Evolutionary conservation across 768 basidiomycete genomes (phyloP), one percentile per base, ranked within the genome.

Genomic region (Tylopilus intermedius): DNA sequence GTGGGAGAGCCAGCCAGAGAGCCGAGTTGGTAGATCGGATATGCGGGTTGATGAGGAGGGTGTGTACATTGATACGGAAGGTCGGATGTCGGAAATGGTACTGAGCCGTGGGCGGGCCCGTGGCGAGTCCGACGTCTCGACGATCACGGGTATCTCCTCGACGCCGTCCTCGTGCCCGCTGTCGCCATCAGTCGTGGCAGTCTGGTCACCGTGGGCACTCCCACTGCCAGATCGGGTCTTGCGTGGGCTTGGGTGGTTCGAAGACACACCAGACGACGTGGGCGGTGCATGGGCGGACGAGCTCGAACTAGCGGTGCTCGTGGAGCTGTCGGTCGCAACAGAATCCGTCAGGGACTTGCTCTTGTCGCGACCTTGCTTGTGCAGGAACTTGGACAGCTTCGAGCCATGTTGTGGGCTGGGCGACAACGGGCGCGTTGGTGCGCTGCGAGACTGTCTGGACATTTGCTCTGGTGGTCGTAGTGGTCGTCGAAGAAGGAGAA

Each of bases 1-100:
- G 67, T 90, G 86, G 0, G 84, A 80, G 69, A 90, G 79, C 88
- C 89, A 88, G 59, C 88, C 87, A 0, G 87, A 83, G 42, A 90
- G 79, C 0, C 89, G 78, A 13, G 82, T 83, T 1, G 88, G 84
- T 29, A 90, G 76, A 72, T 89, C 86, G 56, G 79, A 73, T 55
- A 88, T 78, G 49, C 80, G 77, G 13, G 75, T 65, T 42, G 71
- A 69, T 37, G 79, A 76, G n/a, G 74, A 70, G 51, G 73, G 60
- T 29, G 76, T 71, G 45, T 78, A 78, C 54, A 77, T 72, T 55
- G 78, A 76, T 54, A 76, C 69, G 26, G 73, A 62, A 43, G 72
- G 73, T 61, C 72, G 74, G 59, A 74, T 70, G 51, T 75, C 72
- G 29, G 73, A 72, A 8, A 71, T 72, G 15, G 71, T 66, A 60